Percentiles rank a stretch among this genome's conserved stretches.
These are phyloP conservation scores for Ganoderma sinense DNA, from an alignment of 1,284 basidiomycete species.

Conservation along the genomic window DNA sequence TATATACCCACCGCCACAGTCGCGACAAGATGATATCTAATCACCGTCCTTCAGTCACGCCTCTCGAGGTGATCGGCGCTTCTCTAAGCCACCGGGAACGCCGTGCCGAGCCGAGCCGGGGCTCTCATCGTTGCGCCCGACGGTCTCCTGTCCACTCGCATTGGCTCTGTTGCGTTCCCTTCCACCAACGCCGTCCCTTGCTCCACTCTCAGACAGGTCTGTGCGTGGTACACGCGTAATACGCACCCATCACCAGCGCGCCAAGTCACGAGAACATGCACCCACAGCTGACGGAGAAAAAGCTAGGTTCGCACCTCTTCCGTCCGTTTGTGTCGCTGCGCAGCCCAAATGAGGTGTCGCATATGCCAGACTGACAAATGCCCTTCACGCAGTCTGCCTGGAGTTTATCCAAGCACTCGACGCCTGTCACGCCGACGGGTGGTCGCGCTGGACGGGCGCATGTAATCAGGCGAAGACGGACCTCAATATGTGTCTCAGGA, in stretches of 20 bases:
- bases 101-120: not conserved
- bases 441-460: conserved; percentile 69
- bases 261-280: conserved; percentile 58
- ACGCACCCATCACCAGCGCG: not conserved
- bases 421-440: conserved; percentile 66
- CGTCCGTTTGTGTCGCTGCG: conserved; percentile 22
- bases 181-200: conserved; percentile 9
- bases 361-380: conserved; percentile 24
- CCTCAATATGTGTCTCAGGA: conserved; percentile 77
- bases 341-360: conserved; percentile 26
- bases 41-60: conserved; percentile 22
- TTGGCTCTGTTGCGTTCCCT: not conserved
- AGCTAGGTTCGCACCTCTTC: conserved; percentile 51
- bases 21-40: conserved; percentile 34
- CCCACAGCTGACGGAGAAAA: conserved; percentile 76
- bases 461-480: conserved; percentile 80
- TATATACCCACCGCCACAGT: conserved; percentile 33
- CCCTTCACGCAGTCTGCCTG: conserved; percentile 59
- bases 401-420: conserved; percentile 80
- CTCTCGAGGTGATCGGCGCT: not conserved
- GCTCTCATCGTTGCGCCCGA: conserved; percentile 6
- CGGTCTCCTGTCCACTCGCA: not conserved
- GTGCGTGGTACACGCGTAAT: conserved; percentile 8
- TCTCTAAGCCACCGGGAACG: not conserved
- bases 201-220: conserved; percentile 12